Base-by-base conservation (phyloP, 2,329 filamentous ascomycete genomes). In the Ceratocystiopsis minuta region DNA sequence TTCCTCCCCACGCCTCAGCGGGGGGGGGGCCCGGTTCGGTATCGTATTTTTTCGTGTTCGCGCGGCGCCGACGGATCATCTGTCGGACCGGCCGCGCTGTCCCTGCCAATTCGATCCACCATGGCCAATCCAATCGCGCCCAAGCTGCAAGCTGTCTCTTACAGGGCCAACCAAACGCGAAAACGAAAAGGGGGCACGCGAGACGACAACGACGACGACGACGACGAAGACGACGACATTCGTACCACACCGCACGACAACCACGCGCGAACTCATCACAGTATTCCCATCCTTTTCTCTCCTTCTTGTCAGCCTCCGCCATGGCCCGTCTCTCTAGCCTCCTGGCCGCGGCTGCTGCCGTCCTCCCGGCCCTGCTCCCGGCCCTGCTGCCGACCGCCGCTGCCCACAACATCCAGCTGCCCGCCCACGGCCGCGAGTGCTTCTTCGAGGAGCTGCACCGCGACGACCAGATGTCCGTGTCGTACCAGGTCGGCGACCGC, bases 391-490 rank as follows among this genome's bases (percentile, higher is more conserved):
- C 77, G 53, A 71, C 75, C 53, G 69, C 78, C 50, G 70, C 73
- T 47, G 85, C 84, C 53, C 90, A 98, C 74, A 96, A 92, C 68
- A 96, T 98, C 63, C 84, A 90, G 60, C 78, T 98, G 55, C 80
- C 80, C 48, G 80, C 87, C 53, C 86, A 98, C 64, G 83, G 85
- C 56, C 76, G 86, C 63, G 90, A 98, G 68, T 98, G 90, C 69
- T 98, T 96, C 72, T 83, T 94, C 68, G 90, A 98, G 67, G 63
- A 69, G 53, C 76, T 98, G 46, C 88, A 93, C 67, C 75, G 72
- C 59, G 90, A 94, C 61, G 90, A 98, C 67, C 83, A 80, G 63
- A 98, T 98, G 90, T 95, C 86, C 10, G 87, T 98, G 46, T 93
- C 87, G 28, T 98, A 92, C 70, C 90, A 96, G 66, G 88, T 96